Evolutionary conservation across 768 basidiomycete genomes (phyloP).

Genomic region (Tulasnella calospora): DNA sequence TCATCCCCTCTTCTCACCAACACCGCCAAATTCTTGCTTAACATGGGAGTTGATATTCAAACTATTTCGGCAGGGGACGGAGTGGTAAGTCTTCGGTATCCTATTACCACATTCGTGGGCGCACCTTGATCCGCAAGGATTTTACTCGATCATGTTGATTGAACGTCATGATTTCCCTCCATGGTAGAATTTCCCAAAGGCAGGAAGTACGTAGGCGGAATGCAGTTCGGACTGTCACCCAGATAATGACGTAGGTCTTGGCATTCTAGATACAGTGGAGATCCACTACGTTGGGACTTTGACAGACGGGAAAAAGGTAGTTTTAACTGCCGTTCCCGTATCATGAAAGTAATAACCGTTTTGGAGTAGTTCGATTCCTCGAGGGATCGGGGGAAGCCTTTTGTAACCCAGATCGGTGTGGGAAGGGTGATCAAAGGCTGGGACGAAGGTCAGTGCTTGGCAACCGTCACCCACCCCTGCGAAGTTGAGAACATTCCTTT

Average conservation of each 20-base stretch:
- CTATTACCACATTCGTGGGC: background rate
- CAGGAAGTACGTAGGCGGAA: conserved; percentile 50
- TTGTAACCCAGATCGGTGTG: conserved; percentile 69
- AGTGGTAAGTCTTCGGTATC: background rate
- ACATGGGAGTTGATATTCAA: background rate
- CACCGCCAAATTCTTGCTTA: background rate
- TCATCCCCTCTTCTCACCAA: background rate
- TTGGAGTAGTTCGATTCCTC: conserved; percentile 27
- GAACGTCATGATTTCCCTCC: conserved; percentile 36
- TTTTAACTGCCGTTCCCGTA: too few species aligned
- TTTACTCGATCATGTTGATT: background rate
- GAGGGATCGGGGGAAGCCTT: conserved; percentile 50
- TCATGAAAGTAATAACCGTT: background rate
- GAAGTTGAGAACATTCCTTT: too few species aligned
- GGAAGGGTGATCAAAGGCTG: conserved; percentile 85
- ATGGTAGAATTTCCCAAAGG: conserved; percentile 57
- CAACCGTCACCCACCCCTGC: too few species aligned
- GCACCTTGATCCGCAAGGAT: background rate
- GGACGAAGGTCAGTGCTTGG: conserved; percentile 63
- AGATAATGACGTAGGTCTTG: conserved; percentile 10
- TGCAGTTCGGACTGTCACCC: background rate
- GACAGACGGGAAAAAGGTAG: background rate
- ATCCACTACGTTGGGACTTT: conserved; percentile 82
- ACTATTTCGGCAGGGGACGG: conserved; percentile 2
- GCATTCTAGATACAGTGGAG: conserved; percentile 52